phyloP scores from a whole-genome alignment of 345 rosid genomes.

The Arabis hirsuta region DNA sequence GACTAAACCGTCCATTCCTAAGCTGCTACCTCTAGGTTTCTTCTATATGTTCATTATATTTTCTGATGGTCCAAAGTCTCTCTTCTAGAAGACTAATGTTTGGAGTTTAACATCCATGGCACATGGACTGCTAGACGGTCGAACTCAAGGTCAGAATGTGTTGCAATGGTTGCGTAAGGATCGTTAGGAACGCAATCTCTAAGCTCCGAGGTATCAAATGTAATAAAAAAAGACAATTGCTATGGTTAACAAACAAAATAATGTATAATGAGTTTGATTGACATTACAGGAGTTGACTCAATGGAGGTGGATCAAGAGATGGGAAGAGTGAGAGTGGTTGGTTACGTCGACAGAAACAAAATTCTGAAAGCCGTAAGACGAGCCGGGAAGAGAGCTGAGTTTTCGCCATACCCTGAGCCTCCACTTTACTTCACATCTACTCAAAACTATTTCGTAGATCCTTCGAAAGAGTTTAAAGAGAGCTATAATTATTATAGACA shows the following conservation, averaged over 20 bases:
- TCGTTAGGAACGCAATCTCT: constrained; percentile 79
- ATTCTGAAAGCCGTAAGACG: constrained; percentile 82
- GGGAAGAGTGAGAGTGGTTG: constrained; percentile 80
- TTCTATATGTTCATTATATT: too few relatives aligned
- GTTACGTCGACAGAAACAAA: constrained; percentile 88
- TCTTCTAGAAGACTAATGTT: too few relatives aligned
- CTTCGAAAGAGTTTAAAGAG: constrained; percentile 77
- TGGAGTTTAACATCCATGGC: too few relatives aligned
- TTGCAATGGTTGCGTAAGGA: constrained; percentile 92
- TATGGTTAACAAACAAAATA: neutral
- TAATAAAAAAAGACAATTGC: neutral
- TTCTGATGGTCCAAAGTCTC: too few relatives aligned
- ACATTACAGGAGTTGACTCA: constrained; percentile 68
- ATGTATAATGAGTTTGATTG: constrained; percentile 6
- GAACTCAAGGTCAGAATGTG: constrained; percentile 97
- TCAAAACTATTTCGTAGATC: constrained; percentile 69
- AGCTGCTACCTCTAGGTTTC: too few relatives aligned
- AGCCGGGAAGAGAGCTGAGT: constrained; percentile 90
- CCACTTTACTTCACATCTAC: constrained; percentile 83
- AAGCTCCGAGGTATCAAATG: constrained; percentile 73
- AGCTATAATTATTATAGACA: constrained; percentile 84
- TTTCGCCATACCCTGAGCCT: constrained; percentile 88
- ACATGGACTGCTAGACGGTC: constrained; percentile 59
- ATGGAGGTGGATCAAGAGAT: constrained; percentile 73
- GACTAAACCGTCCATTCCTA: neutral